Conservation (phyloP, 1,284 basidiomycete species). For the Cutaneotrichosporon cutaneum region DNA sequence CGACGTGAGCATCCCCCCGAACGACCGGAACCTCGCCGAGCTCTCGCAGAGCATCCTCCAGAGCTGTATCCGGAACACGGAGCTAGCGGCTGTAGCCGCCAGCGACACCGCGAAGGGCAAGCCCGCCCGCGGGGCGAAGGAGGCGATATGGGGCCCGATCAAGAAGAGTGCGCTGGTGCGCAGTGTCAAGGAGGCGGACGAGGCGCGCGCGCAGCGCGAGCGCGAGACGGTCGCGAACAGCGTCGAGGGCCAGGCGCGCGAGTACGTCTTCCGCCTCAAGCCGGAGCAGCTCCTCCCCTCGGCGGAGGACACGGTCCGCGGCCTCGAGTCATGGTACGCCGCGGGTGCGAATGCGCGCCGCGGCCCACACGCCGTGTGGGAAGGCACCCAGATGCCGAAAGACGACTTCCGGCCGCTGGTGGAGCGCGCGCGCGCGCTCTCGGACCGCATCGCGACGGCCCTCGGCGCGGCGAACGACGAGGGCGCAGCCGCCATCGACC, state of each 20-base stretch:
- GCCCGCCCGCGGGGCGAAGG: slow-evolving; percentile 28
- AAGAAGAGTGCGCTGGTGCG: slow-evolving; percentile 54
- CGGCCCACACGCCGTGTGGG: slow-evolving; percentile 38
- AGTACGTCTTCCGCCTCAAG: slow-evolving; percentile 53
- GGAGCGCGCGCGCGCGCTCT: slow-evolving; percentile 58
- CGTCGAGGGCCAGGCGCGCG: slow-evolving; percentile 47
- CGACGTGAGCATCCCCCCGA: slow-evolving; percentile 87
- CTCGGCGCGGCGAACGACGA: slow-evolving; percentile 64
- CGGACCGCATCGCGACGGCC: slow-evolving; percentile 62
- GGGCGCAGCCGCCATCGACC: slow-evolving; percentile 23
- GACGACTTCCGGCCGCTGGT: slow-evolving; percentile 51
- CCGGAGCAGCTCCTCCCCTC: slow-evolving; percentile 60
- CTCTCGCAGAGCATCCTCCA: slow-evolving; percentile 55
- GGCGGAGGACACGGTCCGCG: slow-evolving; percentile 56
- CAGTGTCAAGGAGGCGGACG: slow-evolving; percentile 52
- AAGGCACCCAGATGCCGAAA: slow-evolving; percentile 47
- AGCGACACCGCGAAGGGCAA: slow-evolving; percentile 18
- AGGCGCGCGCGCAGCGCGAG: slow-evolving; percentile 43
- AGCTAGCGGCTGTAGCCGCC: slow-evolving; percentile 55
- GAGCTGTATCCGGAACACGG: slow-evolving; percentile 86
- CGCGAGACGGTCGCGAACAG: slow-evolving; percentile 38
- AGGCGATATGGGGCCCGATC: slow-evolving; percentile 55
- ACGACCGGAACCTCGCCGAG: slow-evolving; percentile 78
- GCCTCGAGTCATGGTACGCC: slow-evolving; percentile 46
- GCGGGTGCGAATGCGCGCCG: slow-evolving; percentile 22